Conservation (phyloP, 768 basidiomycete genomes). For the Agaricus blazei region DNA sequence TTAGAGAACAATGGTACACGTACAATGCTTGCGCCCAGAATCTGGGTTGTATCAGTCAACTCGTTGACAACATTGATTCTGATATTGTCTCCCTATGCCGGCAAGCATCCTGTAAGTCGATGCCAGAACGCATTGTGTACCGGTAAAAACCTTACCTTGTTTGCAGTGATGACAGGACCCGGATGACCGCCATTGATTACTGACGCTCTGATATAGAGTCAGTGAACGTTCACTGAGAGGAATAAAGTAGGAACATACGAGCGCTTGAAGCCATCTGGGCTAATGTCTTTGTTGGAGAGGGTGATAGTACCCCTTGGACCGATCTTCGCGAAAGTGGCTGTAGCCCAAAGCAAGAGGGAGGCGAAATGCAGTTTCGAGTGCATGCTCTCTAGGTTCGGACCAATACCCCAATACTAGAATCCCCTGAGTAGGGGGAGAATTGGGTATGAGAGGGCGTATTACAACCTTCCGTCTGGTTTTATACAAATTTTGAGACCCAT, state of each 20-base stretch:
- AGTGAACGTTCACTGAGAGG: not conserved
- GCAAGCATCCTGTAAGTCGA: not conserved
- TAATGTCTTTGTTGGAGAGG: constrained; percentile 36
- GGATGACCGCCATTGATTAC: constrained; percentile 25
- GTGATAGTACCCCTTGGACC: constrained; percentile 28
- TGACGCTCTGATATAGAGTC: constrained; percentile 14
- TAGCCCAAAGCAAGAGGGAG: not conserved
- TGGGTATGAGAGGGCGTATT: not conserved
- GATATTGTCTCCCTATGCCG: constrained; percentile 28
- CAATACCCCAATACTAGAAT: no score
- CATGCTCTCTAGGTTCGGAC: not conserved
- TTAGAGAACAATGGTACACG: constrained; percentile 4
- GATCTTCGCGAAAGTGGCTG: constrained; percentile 6
- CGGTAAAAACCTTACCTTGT: constrained; percentile 16
- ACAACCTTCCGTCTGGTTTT: not conserved
- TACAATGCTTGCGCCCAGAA: constrained; percentile 26
- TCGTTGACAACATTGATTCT: constrained; percentile 39
- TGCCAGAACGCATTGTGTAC: not conserved
- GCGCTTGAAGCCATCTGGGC: constrained; percentile 46
- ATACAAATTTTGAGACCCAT: not conserved
- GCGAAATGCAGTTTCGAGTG: not conserved
- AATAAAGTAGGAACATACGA: constrained; percentile 3
- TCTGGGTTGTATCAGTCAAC: constrained; percentile 32
- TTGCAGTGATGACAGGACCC: constrained; percentile 23
- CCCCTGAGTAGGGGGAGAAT: not conserved